phyloP scores from a whole-genome alignment of 495 filamentous ascomycete species.

The Zalerion maritima region DNA sequence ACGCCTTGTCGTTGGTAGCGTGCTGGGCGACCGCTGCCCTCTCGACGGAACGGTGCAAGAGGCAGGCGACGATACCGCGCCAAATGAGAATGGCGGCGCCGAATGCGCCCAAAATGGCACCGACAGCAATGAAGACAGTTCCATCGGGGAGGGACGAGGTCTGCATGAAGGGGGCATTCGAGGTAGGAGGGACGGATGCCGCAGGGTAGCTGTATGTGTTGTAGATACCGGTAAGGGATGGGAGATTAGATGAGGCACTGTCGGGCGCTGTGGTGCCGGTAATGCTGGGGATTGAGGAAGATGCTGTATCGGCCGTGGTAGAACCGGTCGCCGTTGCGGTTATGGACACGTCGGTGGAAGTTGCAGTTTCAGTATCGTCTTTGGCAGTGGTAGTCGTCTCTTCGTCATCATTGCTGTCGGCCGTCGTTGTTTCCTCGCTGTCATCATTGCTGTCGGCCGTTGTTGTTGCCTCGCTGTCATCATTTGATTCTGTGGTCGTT shows the following conservation, averaged over 20 bases:
- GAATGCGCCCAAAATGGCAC: constrained; percentile 71
- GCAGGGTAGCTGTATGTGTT: constrained; percentile 37
- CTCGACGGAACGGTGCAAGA: constrained; percentile 76
- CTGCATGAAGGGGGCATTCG: constrained; percentile 87
- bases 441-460: constrained; percentile 2
- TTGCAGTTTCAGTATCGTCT: constrained; percentile 9
- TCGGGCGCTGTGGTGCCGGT: constrained; percentile 12
- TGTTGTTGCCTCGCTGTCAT: constrained; percentile 4
- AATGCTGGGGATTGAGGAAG: constrained; percentile 14
- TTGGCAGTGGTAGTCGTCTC: constrained; percentile 13
- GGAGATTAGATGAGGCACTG: constrained; percentile 18
- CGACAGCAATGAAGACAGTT: constrained; percentile 90
- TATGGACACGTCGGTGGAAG: constrained; percentile 5
- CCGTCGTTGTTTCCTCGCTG: constrained; percentile 3
- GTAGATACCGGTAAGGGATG: constrained; percentile 31
- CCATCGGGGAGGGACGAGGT: constrained; percentile 82
- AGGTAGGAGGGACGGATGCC: constrained; percentile 63
- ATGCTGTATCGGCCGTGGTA: constrained; percentile 10
- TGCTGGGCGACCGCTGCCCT: constrained; percentile 62
- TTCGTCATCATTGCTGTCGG: background rate
- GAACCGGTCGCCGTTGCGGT: constrained; percentile 6
- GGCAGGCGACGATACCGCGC: constrained; percentile 82
- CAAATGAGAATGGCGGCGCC: constrained; percentile 67
- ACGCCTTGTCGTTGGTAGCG: constrained; percentile 47
- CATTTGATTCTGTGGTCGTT: constrained; percentile 1